A percentile compares a stretch with the other conserved stretches of the same genome.
These are phyloP conservation scores for Stachybotrys chartarum DNA, from an alignment of 2,329 filamentous ascomycete species.

Conservation along the genomic window DNA sequence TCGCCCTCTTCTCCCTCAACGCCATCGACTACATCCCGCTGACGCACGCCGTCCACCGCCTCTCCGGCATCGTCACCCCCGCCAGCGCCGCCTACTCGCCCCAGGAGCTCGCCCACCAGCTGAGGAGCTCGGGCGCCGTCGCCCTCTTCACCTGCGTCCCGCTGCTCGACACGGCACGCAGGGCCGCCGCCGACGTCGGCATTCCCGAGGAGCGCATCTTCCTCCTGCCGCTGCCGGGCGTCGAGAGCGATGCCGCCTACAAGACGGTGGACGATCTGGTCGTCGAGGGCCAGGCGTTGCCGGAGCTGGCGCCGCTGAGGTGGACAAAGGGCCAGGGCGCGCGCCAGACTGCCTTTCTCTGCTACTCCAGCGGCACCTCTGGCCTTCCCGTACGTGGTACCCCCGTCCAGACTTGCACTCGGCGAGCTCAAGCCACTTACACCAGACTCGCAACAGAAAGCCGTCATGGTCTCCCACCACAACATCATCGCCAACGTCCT, in stretches of 20 bases:
- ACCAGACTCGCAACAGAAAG: conserved; percentile 48
- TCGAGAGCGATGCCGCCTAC: conserved; percentile 41
- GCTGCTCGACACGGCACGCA: conserved; percentile 55
- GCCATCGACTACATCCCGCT: conserved; percentile 72
- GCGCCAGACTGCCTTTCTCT: conserved; percentile 66
- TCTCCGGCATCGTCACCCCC: conserved; percentile 67
- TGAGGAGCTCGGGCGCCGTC: conserved; percentile 61
- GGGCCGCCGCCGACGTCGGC: conserved; percentile 55
- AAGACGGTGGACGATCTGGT: conserved; percentile 63
- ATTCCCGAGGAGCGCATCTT: conserved; percentile 61
- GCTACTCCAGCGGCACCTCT: conserved; percentile 75
- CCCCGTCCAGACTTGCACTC: background rate
- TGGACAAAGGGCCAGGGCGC: conserved; percentile 60
- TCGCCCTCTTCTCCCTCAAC: conserved; percentile 72
- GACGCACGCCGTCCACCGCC: conserved; percentile 65
- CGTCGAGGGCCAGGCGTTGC: conserved; percentile 47
- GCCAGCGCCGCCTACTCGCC: conserved; percentile 70
- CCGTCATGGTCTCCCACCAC: conserved; percentile 72
- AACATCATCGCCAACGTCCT: conserved; percentile 74
- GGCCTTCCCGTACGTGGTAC: conserved; percentile 56
- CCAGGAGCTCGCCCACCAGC: conserved; percentile 63
- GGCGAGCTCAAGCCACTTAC: background rate
- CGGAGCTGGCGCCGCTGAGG: conserved; percentile 45
- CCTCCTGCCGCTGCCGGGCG: conserved; percentile 57
- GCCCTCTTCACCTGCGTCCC: conserved; percentile 66